These are phyloP conservation scores for Melampsora larici-populina DNA, from an alignment of 1,284 basidiomycete genomes.

Conservation along the genomic window DNA sequence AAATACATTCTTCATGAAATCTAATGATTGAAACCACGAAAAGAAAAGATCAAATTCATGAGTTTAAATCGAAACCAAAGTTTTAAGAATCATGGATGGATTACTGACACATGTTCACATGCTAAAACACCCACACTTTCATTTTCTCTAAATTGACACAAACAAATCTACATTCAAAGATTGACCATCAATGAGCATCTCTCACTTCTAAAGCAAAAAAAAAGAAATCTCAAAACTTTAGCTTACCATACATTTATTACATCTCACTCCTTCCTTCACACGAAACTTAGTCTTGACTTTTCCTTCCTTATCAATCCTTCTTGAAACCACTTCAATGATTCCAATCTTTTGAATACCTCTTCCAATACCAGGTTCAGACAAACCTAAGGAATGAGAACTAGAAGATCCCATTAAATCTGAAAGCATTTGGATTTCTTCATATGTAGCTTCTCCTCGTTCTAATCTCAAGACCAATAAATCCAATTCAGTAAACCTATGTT, in stretches of 20 bases:
- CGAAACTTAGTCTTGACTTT: background rate
- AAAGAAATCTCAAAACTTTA: background rate
- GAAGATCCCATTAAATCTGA: background rate
- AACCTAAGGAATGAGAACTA: background rate
- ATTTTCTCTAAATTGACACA: background rate
- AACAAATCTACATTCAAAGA: background rate
- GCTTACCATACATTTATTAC: constrained; percentile 5
- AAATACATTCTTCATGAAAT: no score
- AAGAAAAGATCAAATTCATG: no score
- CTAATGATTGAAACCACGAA: no score
- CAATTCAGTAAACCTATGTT: constrained; percentile 2
- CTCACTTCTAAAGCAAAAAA: background rate
- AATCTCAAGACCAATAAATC: background rate
- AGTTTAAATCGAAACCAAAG: no score
- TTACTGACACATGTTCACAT: constrained; percentile 5
- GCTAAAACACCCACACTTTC: background rate
- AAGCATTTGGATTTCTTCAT: constrained; percentile 1
- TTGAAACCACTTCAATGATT: background rate
- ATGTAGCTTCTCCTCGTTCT: constrained; percentile 2
- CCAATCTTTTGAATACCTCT: background rate
- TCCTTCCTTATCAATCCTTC: background rate
- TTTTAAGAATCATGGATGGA: background rate
- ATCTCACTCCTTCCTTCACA: constrained; percentile 2
- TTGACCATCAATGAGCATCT: background rate
- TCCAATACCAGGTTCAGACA: background rate